Base-by-base conservation (phyloP, 2,329 filamentous ascomycete species). In the Ambrosiella beaveri region DNA sequence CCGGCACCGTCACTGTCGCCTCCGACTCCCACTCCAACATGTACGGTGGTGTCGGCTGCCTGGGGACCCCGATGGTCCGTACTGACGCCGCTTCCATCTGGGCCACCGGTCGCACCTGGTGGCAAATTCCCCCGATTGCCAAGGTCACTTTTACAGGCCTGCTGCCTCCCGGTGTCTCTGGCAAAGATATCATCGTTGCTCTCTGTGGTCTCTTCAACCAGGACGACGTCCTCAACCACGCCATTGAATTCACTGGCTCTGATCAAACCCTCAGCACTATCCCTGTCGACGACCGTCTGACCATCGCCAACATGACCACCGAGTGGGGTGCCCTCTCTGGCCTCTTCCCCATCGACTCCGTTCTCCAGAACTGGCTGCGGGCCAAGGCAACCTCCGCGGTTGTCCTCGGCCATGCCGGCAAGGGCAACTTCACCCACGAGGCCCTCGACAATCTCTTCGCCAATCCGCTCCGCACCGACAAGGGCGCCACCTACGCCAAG, bases 141-240 rank as follows among this genome's bases (percentile, higher is more conserved):
- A 84, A 85, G 70, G 79, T 96, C 27, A 90, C 79, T 0, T 75
- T 97, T 9, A 86, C 78, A 0, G 90, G 89, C 6, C 70, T 79
- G 0, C 72, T 95, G 6, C 90, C 88, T 0, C 72, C 74, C 1
- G 90, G 90, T 9, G 89, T 95, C 0, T 88, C 85, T 0, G 91
- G 89, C 37, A 97, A 98, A 70, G 93, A 97, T 68, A 86, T 95
- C 11, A 97, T 97, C 63, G 79, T 96, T 35, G 87, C 88, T 0
- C 76, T 97, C 0, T 94, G 88, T 64, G 87, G 86, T 0, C 71
- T 95, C 0, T 94, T 97, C 73, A 86, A 86, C 70, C 81, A 85
- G 57, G 85, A 88, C 64, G 88, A 95, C 50, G 91, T 96, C 0
- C 75, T 96, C 12, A 97, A 97, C 71, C 88, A 95, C 66, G 82